Conservation (phyloP, 1,284 basidiomycete genomes). For the Earliella scabrosa region DNA sequence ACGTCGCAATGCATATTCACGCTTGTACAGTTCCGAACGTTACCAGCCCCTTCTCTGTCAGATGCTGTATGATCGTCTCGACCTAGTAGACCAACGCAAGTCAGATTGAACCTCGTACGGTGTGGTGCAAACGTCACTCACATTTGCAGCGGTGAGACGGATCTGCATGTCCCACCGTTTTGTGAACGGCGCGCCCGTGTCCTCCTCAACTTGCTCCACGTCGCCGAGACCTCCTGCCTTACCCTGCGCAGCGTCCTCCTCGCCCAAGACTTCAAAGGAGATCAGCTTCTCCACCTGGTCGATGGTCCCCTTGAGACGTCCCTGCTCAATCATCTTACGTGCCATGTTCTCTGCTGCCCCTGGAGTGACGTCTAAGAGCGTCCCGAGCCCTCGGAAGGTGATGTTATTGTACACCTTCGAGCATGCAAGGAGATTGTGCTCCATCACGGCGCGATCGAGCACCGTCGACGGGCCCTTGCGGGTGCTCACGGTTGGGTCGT, state of each 20-base stretch:
- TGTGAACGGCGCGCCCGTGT: conserved; percentile 86
- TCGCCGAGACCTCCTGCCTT: conserved; percentile 92
- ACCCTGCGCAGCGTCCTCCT: conserved; percentile 89
- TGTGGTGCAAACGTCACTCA: conserved; percentile 39
- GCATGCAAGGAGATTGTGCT: conserved; percentile 96
- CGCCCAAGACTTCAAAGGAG: conserved; percentile 83
- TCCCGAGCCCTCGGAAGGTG: conserved; percentile 86
- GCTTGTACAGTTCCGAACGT: conserved; percentile 38
- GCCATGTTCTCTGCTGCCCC: conserved; percentile 94
- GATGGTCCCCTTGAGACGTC: conserved; percentile 87
- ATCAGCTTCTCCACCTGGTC: conserved; percentile 94
- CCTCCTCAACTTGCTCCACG: conserved; percentile 80
- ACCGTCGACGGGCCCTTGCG: conserved; percentile 91
- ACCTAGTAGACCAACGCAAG: conserved; percentile 48
- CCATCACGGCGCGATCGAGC: conserved; percentile 97
- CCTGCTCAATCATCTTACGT: conserved; percentile 95
- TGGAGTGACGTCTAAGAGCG: conserved; percentile 83
- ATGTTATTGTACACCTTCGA: conserved; percentile 97
- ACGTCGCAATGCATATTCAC: conserved; percentile 30
- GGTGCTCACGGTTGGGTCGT: conserved; percentile 62
- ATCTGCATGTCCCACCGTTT: conserved; percentile 94
- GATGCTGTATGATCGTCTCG: conserved; percentile 79
- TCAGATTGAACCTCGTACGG: background rate
- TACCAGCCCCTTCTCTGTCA: conserved; percentile 72
- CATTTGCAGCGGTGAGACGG: conserved; percentile 82